Evolutionary conservation across 192 early-diverging fungal genomes (phyloP), one percentile per base, ranked within the genome.

Genomic region (Gigaspora rosea): DNA sequence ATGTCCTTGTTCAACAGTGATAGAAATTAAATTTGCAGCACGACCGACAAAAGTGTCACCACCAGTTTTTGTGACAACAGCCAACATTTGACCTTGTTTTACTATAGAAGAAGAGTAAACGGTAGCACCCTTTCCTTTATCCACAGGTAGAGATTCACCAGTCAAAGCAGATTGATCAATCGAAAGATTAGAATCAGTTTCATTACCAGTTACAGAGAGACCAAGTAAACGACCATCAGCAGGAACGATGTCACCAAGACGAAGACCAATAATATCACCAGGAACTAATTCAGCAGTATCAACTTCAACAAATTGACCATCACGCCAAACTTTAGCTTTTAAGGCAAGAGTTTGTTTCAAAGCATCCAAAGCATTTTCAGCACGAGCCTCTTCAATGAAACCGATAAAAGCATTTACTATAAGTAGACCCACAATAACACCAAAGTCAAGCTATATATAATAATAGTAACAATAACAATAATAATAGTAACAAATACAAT

Each of bases 91-190:
- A 46, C 96, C 96, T 81, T 97, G 96, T 87, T 96, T 96, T 84
- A 95, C 92, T 71, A 95, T 94, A 1, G 94, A 94, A 54, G 95
- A 96, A 52, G 96, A 96, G 84, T 94, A 98, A 63, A 94, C 94
- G 22, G 91, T 93, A 68, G 85, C 86, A 62, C 91, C 90, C 82
- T 92, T 93, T 77, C 88, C 88, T 85, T 96, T 96, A 72, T 86
- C 84, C 15, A 96, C 93, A 2, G 95, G 95, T 27, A 98, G 85
- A 22, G 96, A 96, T 85, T 98, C 96, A 70, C 96, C 96, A 4
- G 96, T 97, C 35, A 98, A 88, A 15, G 94, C 94, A 33, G 94
- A 93, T 84, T 98, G 95, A 85, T 98, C 96, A 73, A 98, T 93
- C 80, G 92, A 88, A 32, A 98, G 88, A 52, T 88, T 83, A 74